Conservation (phyloP, 345 rosid species). For the Brassica carinata region DNA sequence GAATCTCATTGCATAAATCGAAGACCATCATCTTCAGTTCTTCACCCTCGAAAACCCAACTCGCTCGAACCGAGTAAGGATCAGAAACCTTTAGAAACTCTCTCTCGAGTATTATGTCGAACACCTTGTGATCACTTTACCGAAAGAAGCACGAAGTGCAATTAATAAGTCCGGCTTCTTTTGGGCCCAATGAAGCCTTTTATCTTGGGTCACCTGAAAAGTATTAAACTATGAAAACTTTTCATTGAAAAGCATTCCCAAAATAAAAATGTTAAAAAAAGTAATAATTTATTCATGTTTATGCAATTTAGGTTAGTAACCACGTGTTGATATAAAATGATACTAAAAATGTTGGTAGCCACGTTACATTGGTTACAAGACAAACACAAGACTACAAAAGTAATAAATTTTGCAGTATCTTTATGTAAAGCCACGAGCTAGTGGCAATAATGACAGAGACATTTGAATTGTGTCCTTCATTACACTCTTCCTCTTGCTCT, state of each 20-base stretch:
- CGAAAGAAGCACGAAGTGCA: not conserved
- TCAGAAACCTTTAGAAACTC: not conserved
- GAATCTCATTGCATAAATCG: constrained; percentile 53
- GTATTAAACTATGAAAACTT: too few species aligned
- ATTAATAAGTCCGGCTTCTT: not conserved
- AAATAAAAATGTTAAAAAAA: not conserved
- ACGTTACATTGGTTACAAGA: constrained; percentile 1
- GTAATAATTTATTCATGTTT: not conserved
- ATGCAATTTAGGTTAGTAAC: not conserved
- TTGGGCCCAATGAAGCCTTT: not conserved
- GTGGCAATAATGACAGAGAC: not conserved
- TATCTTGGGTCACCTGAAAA: not conserved
- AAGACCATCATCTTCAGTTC: constrained; percentile 37
- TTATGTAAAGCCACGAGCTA: constrained; percentile 16
- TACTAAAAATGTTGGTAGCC: too few species aligned
- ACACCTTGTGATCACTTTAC: not conserved
- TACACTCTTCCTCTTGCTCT: constrained; percentile 21
- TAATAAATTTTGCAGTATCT: not conserved
- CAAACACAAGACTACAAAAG: constrained; percentile 3
- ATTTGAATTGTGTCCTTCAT: too few species aligned
- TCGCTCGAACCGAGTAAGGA: not conserved
- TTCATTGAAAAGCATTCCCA: not conserved
- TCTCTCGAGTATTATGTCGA: constrained; percentile 32
- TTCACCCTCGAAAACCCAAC: not conserved
- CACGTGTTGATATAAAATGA: too few species aligned